These are phyloP conservation scores for Trichoderma gracile DNA, from an alignment of 2,329 filamentous ascomycete species.

Conservation along the genomic window DNA sequence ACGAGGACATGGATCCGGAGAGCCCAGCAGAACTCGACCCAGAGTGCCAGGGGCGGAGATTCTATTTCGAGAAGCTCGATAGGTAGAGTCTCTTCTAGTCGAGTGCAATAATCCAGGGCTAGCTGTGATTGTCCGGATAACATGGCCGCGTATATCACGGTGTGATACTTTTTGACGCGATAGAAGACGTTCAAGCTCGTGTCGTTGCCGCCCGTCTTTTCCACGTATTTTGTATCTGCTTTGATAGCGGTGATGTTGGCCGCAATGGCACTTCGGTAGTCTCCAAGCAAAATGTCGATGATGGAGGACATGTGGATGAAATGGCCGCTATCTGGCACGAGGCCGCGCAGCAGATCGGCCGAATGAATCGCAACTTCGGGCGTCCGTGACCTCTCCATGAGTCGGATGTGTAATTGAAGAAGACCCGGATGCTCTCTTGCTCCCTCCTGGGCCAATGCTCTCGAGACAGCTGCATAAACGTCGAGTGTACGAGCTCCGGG, in stretches of 20 bases:
- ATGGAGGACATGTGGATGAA: slow-evolving; percentile 39
- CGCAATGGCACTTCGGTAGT: background rate
- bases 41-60: background rate
- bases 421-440: background rate
- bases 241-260: background rate
- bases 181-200: background rate
- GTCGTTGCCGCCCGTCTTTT: background rate
- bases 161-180: background rate
- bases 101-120: background rate
- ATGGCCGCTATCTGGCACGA: slow-evolving; percentile 67
- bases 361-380: slow-evolving; percentile 60
- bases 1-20: slow-evolving; percentile 59
- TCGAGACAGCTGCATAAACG: background rate
- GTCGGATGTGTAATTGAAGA: slow-evolving; percentile 30
- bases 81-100: background rate
- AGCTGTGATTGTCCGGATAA: background rate
- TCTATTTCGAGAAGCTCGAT: background rate
- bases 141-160: slow-evolving; percentile 9
- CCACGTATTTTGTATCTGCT: background rate
- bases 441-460: background rate
- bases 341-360: slow-evolving; percentile 59
- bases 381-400: slow-evolving; percentile 68
- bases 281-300: slow-evolving; percentile 4
- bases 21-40: slow-evolving; percentile 3
- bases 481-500: background rate